Conservation (phyloP, 2,329 filamentous ascomycete species). For the Graphilbum ipis-grandicollis region DNA sequence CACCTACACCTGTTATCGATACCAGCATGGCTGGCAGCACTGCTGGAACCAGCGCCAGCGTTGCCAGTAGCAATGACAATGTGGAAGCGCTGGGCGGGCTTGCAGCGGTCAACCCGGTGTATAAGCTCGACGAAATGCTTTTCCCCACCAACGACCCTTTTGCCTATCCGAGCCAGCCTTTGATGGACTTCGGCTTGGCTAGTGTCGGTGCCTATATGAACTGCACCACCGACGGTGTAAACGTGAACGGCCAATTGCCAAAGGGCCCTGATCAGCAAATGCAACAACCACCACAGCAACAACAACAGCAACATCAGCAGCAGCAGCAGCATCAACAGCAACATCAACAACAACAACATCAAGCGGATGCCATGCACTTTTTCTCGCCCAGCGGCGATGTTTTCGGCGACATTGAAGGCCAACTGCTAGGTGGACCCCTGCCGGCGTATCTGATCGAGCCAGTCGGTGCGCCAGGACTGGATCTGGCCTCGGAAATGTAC, state of each 20-base stretch:
- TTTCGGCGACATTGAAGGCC: constrained; percentile 53
- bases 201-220: too few species aligned
- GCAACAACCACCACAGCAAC: too few species aligned
- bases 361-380: constrained; percentile 23
- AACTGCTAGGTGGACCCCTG: constrained; percentile 47
- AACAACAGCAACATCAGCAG: too few species aligned
- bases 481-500: constrained; percentile 8
- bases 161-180: constrained; percentile 58
- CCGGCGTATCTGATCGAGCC: constrained; percentile 8
- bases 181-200: constrained; percentile 37
- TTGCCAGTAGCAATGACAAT: neutral
- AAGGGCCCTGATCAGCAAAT: too few species aligned
- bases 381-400: constrained; percentile 27
- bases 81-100: neutral
- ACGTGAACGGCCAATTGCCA: too few species aligned
- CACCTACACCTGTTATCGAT: constrained; percentile 1
- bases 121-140: constrained; percentile 63
- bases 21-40: neutral
- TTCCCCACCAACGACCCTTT: constrained; percentile 65
- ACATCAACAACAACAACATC: constrained; percentile 9
- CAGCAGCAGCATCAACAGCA: constrained; percentile 1
- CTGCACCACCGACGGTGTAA: too few species aligned
- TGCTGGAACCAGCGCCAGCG: neutral
- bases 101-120: constrained; percentile 27
- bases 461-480: constrained; percentile 2